These are phyloP conservation scores for Articulospora tetracladia DNA, from an alignment of 495 filamentous ascomycete species.

Conservation along the genomic window DNA sequence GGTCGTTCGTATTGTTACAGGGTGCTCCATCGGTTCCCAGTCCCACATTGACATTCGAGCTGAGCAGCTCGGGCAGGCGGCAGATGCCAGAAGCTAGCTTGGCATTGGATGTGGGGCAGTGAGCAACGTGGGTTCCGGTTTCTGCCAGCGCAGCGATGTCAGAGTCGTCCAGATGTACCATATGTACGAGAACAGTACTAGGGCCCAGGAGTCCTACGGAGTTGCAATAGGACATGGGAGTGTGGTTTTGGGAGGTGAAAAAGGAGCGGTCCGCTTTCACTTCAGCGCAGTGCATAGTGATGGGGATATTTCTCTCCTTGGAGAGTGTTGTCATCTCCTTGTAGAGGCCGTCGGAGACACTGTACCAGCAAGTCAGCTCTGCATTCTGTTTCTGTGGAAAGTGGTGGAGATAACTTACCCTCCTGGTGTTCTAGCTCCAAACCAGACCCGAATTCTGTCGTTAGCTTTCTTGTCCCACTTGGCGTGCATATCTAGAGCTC, in stretches of 20 bases:
- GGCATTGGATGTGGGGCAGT: conserved; percentile 47
- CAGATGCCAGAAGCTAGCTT: conserved; percentile 47
- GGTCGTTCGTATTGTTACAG: conserved; percentile 47
- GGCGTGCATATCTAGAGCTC: conserved; percentile 41
- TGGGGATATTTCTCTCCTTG: conserved; percentile 23
- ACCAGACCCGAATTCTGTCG: conserved; percentile 47
- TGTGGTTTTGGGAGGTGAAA: conserved; percentile 37
- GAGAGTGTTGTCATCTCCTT: conserved; percentile 41
- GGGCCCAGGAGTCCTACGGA: conserved; percentile 37
- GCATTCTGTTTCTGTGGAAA: neutral
- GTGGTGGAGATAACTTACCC: conserved; percentile 21
- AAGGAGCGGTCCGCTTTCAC: conserved; percentile 37
- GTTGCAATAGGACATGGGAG: conserved; percentile 40
- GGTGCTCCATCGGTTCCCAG: conserved; percentile 48
- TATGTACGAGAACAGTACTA: conserved; percentile 38
- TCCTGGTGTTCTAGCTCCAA: conserved; percentile 46
- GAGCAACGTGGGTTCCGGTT: conserved; percentile 42
- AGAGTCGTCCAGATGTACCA: conserved; percentile 43
- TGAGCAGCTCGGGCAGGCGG: conserved; percentile 36
- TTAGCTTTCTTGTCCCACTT: conserved; percentile 40
- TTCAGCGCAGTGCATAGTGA: conserved; percentile 30
- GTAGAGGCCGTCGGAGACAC: conserved; percentile 41
- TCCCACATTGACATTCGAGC: conserved; percentile 36
- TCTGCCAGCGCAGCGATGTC: conserved; percentile 37
- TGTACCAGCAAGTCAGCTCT: conserved; percentile 8